These are phyloP conservation scores for Starmerella tilneyi DNA, from an alignment of 805 yeast genomes.

Conservation along the genomic window DNA sequence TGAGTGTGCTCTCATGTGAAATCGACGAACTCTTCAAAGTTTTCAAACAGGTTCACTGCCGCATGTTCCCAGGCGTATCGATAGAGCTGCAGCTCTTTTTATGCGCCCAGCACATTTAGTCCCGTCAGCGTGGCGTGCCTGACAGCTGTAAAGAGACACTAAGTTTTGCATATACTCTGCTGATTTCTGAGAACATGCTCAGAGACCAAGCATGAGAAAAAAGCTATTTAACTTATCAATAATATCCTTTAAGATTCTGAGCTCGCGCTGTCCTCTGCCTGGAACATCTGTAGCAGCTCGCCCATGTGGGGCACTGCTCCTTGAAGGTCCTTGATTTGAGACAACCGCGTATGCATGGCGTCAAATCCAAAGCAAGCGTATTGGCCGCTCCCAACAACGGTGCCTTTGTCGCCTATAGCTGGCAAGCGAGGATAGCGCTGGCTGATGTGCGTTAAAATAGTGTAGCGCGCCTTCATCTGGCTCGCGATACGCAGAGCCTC, in stretches of 20 bases:
- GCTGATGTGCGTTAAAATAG: conserved; percentile 83
- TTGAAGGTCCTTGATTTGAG: conserved; percentile 34
- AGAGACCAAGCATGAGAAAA: too few species aligned
- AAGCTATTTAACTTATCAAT: too few species aligned
- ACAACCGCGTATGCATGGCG: conserved; percentile 45
- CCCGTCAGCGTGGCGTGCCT: too few species aligned
- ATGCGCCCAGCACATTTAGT: too few species aligned
- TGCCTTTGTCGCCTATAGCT: conserved; percentile 15
- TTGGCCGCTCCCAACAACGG: conserved; percentile 21
- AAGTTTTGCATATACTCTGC: too few species aligned
- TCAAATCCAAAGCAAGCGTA: conserved; percentile 48
- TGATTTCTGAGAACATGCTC: too few species aligned
- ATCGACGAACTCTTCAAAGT: too few species aligned
- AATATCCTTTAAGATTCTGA: background rate
- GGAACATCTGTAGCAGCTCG: conserved; percentile 21
- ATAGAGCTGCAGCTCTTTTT: too few species aligned
- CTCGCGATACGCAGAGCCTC: conserved; percentile 70
- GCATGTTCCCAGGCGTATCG: too few species aligned
- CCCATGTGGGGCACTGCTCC: conserved; percentile 23
- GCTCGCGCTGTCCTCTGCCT: background rate
- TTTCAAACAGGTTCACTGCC: too few species aligned
- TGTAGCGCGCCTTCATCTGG: conserved; percentile 58
- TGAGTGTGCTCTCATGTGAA: too few species aligned
- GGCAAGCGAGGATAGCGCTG: conserved; percentile 69
- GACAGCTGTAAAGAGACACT: too few species aligned